phyloP scores from a whole-genome alignment of 1,139 yeast species.

The Suhomyces wounanorum region DNA sequence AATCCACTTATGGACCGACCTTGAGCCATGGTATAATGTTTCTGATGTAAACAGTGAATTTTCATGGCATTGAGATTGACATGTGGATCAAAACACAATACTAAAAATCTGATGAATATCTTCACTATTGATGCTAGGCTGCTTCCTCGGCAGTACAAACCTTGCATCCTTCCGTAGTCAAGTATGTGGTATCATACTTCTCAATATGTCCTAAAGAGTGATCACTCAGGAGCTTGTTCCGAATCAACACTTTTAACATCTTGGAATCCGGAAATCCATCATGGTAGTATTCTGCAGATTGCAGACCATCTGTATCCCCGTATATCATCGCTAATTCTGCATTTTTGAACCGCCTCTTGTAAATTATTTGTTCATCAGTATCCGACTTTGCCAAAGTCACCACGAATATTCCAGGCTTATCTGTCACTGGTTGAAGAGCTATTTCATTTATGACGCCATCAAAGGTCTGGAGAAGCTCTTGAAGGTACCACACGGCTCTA shows the following conservation, averaged over 20 bases:
- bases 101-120: too few relatives aligned
- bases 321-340: constrained; percentile 22
- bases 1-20: too few relatives aligned
- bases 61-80: too few relatives aligned
- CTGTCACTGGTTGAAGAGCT: constrained; percentile 41
- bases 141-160: not conserved
- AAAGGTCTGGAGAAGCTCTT: constrained; percentile 48
- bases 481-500: constrained; percentile 50
- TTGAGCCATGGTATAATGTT: too few relatives aligned
- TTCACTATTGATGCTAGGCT: too few relatives aligned
- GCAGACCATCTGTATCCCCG: constrained; percentile 24
- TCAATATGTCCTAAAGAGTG: constrained; percentile 39
- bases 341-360: constrained; percentile 42
- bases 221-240: constrained; percentile 29
- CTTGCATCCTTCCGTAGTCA: not conserved
- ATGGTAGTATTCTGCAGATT: constrained; percentile 34
- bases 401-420: constrained; percentile 42
- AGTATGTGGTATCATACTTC: constrained; percentile 15
- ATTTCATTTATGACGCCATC: constrained; percentile 39
- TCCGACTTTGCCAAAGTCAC: constrained; percentile 23
- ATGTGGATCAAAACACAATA: too few relatives aligned
- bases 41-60: too few relatives aligned
- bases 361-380: constrained; percentile 24
- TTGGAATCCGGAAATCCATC: constrained; percentile 53
- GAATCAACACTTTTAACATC: constrained; percentile 38